Evolutionary conservation across 1,284 basidiomycete species (phyloP).

Genomic region (Phellopilus nigrolimitatus): DNA sequence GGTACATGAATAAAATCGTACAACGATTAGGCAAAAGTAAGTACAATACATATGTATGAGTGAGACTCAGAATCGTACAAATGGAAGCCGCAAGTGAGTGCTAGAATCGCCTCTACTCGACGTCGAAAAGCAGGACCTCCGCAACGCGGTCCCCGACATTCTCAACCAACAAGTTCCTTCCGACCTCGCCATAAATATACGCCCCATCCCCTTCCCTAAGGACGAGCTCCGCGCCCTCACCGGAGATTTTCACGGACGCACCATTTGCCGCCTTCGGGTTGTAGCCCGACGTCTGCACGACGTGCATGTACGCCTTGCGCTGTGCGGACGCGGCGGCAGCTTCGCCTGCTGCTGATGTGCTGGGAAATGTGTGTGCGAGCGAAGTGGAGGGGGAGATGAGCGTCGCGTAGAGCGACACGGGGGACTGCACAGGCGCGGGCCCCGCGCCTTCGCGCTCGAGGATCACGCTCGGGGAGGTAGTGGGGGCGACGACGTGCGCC

Average conservation of each 20-base stretch:
- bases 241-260: slow-evolving; percentile 42
- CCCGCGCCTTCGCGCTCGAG: slow-evolving; percentile 61
- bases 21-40: too few relatives aligned
- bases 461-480: slow-evolving; percentile 48
- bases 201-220: slow-evolving; percentile 67
- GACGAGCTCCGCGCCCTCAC: slow-evolving; percentile 36
- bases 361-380: slow-evolving; percentile 47
- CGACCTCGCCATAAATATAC: slow-evolving; percentile 49
- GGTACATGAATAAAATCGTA: too few relatives aligned
- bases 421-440: slow-evolving; percentile 68
- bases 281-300: slow-evolving; percentile 75
- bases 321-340: slow-evolving; percentile 25
- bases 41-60: too few relatives aligned
- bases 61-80: too few relatives aligned
- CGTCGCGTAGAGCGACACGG: slow-evolving; percentile 60
- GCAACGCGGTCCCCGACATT: slow-evolving; percentile 57
- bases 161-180: slow-evolving; percentile 45
- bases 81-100: too few relatives aligned
- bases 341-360: not conserved
- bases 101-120: too few relatives aligned
- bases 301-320: slow-evolving; percentile 61
- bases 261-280: slow-evolving; percentile 50
- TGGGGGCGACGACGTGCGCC: slow-evolving; percentile 68
- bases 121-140: slow-evolving; percentile 55
- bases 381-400: slow-evolving; percentile 53